Base-by-base conservation (phyloP, 805 yeast genomes). In the Suhomyces sp. region DNA sequence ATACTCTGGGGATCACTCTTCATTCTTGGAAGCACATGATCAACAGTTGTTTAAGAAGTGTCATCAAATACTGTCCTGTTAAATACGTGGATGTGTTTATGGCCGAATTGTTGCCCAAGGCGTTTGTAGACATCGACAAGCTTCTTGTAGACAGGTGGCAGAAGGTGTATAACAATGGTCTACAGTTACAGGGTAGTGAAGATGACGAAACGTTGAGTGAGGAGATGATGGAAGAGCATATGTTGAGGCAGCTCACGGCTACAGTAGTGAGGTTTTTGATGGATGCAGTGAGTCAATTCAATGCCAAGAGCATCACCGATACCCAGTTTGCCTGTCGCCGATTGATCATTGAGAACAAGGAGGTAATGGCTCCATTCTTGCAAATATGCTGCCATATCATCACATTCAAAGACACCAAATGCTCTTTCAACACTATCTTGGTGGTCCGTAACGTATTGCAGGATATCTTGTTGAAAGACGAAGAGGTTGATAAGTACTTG, bases 1-100 rank as follows among this genome's bases (percentile, higher is more conserved):
- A 85, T 54, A 77, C 85, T 5, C 83, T 85, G 4, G 99, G 99
- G 15, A 86, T 94, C 17, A 89, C 98, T 0, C 76, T 90, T 41
- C 98, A 94, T 69, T 89, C 96, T 22, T 94, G 99, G 99, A 87
- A 96, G 57, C 99, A 96, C 65, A 88, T 94, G 85, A 84, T 93
- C 43, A 92, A 93, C 58, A 80, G 93, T 44, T 94, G 94, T 51
- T 79, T 94, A 49, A 80, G 98, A 58, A 88, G 89, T 51, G 86
- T 91, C 7, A 82, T 94, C 43, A 87, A 89, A 60, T 88, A 89
- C 65, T 94, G 99, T 68, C 99, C 99, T 1, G 76, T 80, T 1
- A 79, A 78, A 43, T 81, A 77, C 62, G 83, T 88, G 43, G 81
- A 79, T 40, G 71, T 79, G 2, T 94, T 93, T 61, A 82, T 92